Evolutionary conservation across 768 basidiomycete species (phyloP), one percentile per base, ranked within the genome.

Genomic region (Calocera viscosa): DNA sequence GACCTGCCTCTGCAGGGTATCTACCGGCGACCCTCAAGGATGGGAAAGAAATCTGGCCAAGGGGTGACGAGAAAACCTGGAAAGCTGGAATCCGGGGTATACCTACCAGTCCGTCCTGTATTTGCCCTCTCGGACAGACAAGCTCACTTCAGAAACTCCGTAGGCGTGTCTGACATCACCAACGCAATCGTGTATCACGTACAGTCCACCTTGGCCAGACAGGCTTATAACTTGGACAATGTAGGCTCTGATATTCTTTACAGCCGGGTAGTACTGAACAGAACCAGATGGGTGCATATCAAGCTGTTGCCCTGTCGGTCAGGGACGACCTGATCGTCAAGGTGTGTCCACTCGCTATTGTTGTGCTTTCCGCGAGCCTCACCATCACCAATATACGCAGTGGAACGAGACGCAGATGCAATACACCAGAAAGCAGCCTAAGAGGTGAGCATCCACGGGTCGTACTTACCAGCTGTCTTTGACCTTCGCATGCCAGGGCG

Each of bases 131-230:
- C 39, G 7, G 17, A 24, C 60, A 39, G 3, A 64, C 60, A 72
- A n/a, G 71, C 28, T n/a, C 32, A 63, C 66, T 34, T 49, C 66
- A 28, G 24, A 68, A n/a, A 64, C 40, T 64, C 12, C n/a, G n/a
- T 71, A 90, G 90, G 83, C 66, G 81, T 85, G 40, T 74, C 77
- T 22, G 78, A 80, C 14, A 84, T 92, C 75, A 86, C 88, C 10
- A 86, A 82, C 73, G 88, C 87, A 30, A 80, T 93, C 71, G 88
- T 92, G 49, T 84, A 84, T 72, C 90, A 92, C 73, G 89, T 91
- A 26, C 90, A 92, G 22, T 90, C 94, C 0, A 90, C 91, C 17
- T 81, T 99, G 63, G 92, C 92, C 3, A 86, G 94, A 60, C 91
- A 94, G 75, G 84, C 93, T 1, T 91, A 90, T 80, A 98, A 92